Percentiles rank a stretch among this genome's conserved stretches.
These are phyloP conservation scores for Dacryopinax primogenitus DNA, from an alignment of 768 basidiomycete species.

Conservation along the genomic window DNA sequence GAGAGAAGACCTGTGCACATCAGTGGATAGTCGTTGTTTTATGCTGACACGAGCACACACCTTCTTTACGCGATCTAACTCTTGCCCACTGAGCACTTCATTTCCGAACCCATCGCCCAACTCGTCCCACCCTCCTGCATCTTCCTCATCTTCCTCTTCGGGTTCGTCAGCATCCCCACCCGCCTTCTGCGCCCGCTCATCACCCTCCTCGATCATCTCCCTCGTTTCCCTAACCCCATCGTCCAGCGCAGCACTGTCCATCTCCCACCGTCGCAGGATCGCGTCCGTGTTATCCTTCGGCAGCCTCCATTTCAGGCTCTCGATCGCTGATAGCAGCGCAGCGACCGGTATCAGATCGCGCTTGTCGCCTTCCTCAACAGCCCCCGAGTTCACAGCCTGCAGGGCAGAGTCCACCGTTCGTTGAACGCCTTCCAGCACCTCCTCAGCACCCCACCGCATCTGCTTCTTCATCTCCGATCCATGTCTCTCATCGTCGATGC, in stretches of 20 bases:
- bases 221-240: conserved; percentile 46
- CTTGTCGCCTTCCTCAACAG: conserved; percentile 8
- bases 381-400: not conserved
- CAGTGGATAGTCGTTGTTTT: too few species aligned
- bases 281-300: conserved; percentile 12
- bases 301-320: conserved; percentile 11
- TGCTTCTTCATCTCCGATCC: conserved; percentile 39
- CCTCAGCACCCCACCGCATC: conserved; percentile 32
- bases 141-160: conserved; percentile 24
- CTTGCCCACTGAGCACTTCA: conserved; percentile 33
- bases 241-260: conserved; percentile 13
- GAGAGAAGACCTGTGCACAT: conserved; percentile 47
- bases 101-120: conserved; percentile 40
- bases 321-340: conserved; percentile 12
- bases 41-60: not conserved
- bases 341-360: conserved; percentile 13
- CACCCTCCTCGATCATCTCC: conserved; percentile 38
- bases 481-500: conserved; percentile 33
- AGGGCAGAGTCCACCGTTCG: not conserved
- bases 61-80: conserved; percentile 34
- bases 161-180: not conserved
- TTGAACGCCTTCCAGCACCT: conserved; percentile 36
- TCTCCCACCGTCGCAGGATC: conserved; percentile 12
- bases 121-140: conserved; percentile 47
- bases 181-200: conserved; percentile 22